Evolutionary conservation across 768 basidiomycete genomes (phyloP).

Genomic region (Sutorius australiensis): DNA sequence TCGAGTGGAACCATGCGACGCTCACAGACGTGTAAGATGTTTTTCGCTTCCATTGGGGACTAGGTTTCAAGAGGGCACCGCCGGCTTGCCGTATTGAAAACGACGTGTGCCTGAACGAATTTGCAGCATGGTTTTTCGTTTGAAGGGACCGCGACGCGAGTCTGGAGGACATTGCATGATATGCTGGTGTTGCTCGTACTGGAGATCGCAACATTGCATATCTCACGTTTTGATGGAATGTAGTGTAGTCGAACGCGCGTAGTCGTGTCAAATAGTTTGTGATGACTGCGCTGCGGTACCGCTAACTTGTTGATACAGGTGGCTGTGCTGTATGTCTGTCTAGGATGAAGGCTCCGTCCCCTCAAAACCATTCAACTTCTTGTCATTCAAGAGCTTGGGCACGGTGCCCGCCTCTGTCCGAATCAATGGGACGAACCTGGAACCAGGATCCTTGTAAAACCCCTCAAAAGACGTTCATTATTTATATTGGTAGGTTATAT

Average conservation of each 20-base stretch:
- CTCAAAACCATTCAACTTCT: no score
- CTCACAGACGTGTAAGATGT: neutral
- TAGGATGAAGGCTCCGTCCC: no score
- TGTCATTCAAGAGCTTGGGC: neutral
- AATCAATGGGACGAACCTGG: neutral
- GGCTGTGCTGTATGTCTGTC: slow-evolving; percentile 7
- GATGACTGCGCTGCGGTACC: slow-evolving; percentile 4
- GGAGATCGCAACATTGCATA: slow-evolving; percentile 53
- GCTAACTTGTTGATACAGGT: neutral
- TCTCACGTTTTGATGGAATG: slow-evolving; percentile 21
- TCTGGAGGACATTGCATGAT: slow-evolving; percentile 1
- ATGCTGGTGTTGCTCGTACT: slow-evolving; percentile 5
- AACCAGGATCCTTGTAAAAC: neutral
- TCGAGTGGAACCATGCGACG: slow-evolving; percentile 39
- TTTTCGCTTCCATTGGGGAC: slow-evolving; percentile 3
- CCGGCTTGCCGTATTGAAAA: slow-evolving; percentile 1
- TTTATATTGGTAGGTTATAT: neutral
- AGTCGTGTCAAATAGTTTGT: neutral
- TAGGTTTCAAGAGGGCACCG: slow-evolving; percentile 5
- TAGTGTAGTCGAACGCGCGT: neutral
- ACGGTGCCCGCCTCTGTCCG: neutral
- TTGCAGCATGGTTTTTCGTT: neutral
- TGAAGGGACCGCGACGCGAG: neutral
- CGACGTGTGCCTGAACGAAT: neutral
- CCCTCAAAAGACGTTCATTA: neutral